Evolutionary conservation across 768 basidiomycete genomes (phyloP), one percentile per base, ranked within the genome.

Genomic region (Harrya chromipes): DNA sequence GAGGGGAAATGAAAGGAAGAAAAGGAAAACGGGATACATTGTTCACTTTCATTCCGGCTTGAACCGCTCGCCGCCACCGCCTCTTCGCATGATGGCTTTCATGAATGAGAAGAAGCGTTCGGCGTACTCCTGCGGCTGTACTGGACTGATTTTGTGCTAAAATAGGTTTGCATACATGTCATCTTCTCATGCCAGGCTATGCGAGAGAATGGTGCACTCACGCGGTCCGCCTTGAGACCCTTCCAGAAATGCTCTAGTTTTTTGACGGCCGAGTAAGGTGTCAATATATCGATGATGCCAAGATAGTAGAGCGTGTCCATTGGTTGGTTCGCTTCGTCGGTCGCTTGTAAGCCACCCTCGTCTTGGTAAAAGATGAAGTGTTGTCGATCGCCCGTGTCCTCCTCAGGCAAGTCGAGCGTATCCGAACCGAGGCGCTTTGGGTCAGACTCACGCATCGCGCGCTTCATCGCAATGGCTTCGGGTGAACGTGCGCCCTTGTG

Each of bases 341-440:
- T 97, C 31, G 94, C 91, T 27, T 87, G 79, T 38, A 95, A 64
- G 0, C 97, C 97, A 12, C 94, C 94, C 59, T 98, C 97, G 63
- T 99, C 94, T 60, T 94, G 91, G 64, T 97, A 97, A 70, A 99
- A 99, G 23, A 97, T 68, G 64, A 95, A 92, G 50, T 90, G 81
- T 21, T 79, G 69, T 29, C 80, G 68, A 29, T 68, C 68, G 31
- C 82, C 79, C 2, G 78, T 76, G 61, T 87, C 79, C 61, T 79
- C 71, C 60, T 86, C 85, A 0, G 82, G 85, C 24, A 85, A 73
- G 47, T 78, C 72, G 29, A 82, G 69, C 1, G 75, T 70, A 8
- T 65, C 70, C 31, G 71, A 70, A 8, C 80, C 84, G 2, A 94
- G 72, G 2, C 79, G 78, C 56, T 90, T 84, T 0, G 84, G 85